A percentile compares a stretch with the other conserved stretches of the same genome.
These are phyloP conservation scores for Lunasporangiospora selenospora DNA, from an alignment of 192 early-diverging fungal species.

Conservation along the genomic window DNA sequence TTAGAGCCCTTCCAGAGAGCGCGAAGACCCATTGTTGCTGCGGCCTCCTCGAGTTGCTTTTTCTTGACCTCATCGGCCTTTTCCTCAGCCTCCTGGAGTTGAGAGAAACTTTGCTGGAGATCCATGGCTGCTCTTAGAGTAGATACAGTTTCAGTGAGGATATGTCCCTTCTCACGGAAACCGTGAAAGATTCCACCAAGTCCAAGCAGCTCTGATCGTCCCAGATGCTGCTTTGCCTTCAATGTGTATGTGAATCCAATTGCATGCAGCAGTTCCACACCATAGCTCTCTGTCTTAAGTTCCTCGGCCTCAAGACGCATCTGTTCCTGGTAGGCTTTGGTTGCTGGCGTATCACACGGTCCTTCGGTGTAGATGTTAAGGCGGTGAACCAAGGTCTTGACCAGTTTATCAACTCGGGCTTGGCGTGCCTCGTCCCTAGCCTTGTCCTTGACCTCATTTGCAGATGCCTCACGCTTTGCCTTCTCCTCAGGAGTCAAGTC, in stretches of 20 bases:
- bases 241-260: constrained; percentile 92
- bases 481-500: constrained; percentile 58
- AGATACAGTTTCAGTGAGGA: constrained; percentile 88
- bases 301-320: constrained; percentile 84
- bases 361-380: constrained; percentile 78
- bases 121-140: constrained; percentile 94
- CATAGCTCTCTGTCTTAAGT: constrained; percentile 90
- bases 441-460: constrained; percentile 58
- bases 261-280: constrained; percentile 91
- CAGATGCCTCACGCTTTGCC: constrained; percentile 63
- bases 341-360: constrained; percentile 54
- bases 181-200: constrained; percentile 73
- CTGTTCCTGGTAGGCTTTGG: constrained; percentile 71
- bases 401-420: constrained; percentile 75
- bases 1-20: constrained; percentile 94
- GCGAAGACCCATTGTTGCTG: constrained; percentile 80
- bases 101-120: constrained; percentile 87
- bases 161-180: constrained; percentile 90
- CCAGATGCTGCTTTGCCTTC: constrained; percentile 87
- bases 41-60: constrained; percentile 69
- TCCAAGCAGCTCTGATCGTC: constrained; percentile 73
- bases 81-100: constrained; percentile 90
- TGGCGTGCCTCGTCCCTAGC: constrained; percentile 63
- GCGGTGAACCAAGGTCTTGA: constrained; percentile 75
- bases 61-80: constrained; percentile 72